Percentiles rank a stretch among this genome's conserved stretches.
Conservation (phyloP, 2,329 filamentous ascomycete species). For the Pseudopyrenochaeta lycopersici region DNA sequence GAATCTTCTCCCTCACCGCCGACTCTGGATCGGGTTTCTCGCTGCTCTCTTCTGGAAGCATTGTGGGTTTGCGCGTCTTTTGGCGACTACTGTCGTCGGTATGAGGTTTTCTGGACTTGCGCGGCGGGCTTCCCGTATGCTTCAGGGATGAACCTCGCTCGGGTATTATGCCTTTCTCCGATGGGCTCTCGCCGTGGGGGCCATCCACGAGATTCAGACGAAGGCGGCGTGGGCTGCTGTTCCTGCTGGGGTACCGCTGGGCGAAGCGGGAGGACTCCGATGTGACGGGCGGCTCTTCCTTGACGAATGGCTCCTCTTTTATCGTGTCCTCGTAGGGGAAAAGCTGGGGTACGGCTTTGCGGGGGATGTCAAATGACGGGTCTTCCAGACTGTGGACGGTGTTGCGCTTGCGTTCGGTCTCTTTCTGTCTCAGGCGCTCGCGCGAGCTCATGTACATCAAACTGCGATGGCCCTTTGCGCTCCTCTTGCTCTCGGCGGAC, state of each 20-base stretch:
- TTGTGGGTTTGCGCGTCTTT: conserved; percentile 37
- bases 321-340: conserved; percentile 48
- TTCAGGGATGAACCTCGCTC: conserved; percentile 44
- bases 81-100: conserved; percentile 31
- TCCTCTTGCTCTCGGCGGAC: conserved; percentile 47
- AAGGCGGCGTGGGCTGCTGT: conserved; percentile 41
- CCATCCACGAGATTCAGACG: conserved; percentile 36
- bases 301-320: conserved; percentile 43
- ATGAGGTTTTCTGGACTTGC: conserved; percentile 39
- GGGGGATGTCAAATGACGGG: conserved; percentile 36
- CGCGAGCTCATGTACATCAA: conserved; percentile 79
- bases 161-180: conserved; percentile 42
- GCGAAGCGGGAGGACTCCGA: conserved; percentile 39
- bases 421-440: conserved; percentile 70
- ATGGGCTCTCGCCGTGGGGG: conserved; percentile 33
- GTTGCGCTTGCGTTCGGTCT: conserved; percentile 68
- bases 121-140: conserved; percentile 44
- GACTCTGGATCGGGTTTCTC: conserved; percentile 33
- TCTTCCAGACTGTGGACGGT: conserved; percentile 54
- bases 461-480: conserved; percentile 58
- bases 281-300: conserved; percentile 20
- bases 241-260: conserved; percentile 42
- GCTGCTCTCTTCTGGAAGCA: conserved; percentile 38
- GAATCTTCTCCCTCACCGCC: conserved; percentile 36
- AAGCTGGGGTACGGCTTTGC: conserved; percentile 34